Base-by-base conservation (phyloP, 2,329 filamentous ascomycete genomes). In the Fusarium bulbicola region DNA sequence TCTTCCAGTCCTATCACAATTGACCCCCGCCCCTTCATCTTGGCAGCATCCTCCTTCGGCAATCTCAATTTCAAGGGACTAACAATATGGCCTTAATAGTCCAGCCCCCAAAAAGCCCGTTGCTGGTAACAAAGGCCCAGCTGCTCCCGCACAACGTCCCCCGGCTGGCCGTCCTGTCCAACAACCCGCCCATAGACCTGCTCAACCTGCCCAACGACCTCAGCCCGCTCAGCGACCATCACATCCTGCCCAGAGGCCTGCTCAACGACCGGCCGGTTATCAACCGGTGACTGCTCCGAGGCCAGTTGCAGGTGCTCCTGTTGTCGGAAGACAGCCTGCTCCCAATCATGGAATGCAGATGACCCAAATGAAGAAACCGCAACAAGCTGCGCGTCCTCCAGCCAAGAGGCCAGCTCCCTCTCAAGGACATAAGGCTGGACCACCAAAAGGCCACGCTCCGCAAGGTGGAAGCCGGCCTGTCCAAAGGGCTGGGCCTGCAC, bases 341-440 rank as follows among this genome's bases (percentile, higher is more conserved):
- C 53, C 64, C 7, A 60, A 30, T 1, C 49, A 70, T 9, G 64
- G 69, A 9, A 72, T 72, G 69, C 69, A 70, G 26, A 73, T 70
- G 64, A 26, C 65, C 20, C 58, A 72, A 6, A 69, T 60, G 32
- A 57, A 40, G 15, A 56, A 50, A 13, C 28, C 49, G 2, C 69
- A 72, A 34, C 62, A 71, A 45, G 64, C 65, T 21, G 53, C 45
- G 8, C 42, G 10, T 9, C 50, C 50, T 39, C 50, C 24, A 18
- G 24, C 24, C 24, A 53, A 53, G 50, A 53, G 8, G 11, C 34
- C 50, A 13, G 7, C 50, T 13, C 34, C 34, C 6, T 2, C 24
- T 40, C 50, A 40, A 10, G 24, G 34, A 10, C 36, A 56, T 4
- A 53, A 63, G 18, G 15, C 47, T 26, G 67, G 53, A 4, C 66